phyloP scores from a whole-genome alignment of 2,329 filamentous ascomycete species.

The Venturia oleaginea region DNA sequence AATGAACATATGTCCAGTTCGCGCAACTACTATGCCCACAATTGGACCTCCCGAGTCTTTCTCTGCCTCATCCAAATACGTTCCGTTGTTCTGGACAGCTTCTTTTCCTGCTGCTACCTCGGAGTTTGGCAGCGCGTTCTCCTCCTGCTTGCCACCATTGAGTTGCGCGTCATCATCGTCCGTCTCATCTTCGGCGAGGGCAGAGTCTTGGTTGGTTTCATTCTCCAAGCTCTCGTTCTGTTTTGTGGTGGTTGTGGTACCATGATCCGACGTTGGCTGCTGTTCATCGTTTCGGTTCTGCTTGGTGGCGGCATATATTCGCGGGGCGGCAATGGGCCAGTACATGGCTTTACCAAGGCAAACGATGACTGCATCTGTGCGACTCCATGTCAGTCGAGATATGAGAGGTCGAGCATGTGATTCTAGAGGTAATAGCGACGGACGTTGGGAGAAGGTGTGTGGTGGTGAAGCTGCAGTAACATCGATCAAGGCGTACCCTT shows the following conservation, averaged over 20 bases:
- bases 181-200: neutral
- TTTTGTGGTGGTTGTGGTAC: neutral
- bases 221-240: neutral
- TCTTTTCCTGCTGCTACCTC: neutral
- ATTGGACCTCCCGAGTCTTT: conserved; percentile 51
- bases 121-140: neutral
- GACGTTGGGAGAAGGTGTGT: neutral
- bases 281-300: conserved; percentile 32
- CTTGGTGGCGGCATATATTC: conserved; percentile 71
- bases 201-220: neutral
- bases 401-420: neutral
- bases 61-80: conserved; percentile 21
- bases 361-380: conserved; percentile 17
- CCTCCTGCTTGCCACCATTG: neutral
- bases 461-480: neutral
- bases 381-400: conserved; percentile 16
- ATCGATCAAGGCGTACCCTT: neutral
- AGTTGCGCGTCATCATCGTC: neutral
- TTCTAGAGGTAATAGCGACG: neutral
- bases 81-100: conserved; percentile 16
- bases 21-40: conserved; percentile 65
- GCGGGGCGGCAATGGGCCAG: conserved; percentile 80
- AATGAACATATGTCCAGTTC: conserved; percentile 75
- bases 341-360: conserved; percentile 53
- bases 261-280: conserved; percentile 6